Evolutionary conservation across 225 moss, liverwort and hornwort species (phyloP).

Genomic region (Rhytidiadelphus loreus): DNA sequence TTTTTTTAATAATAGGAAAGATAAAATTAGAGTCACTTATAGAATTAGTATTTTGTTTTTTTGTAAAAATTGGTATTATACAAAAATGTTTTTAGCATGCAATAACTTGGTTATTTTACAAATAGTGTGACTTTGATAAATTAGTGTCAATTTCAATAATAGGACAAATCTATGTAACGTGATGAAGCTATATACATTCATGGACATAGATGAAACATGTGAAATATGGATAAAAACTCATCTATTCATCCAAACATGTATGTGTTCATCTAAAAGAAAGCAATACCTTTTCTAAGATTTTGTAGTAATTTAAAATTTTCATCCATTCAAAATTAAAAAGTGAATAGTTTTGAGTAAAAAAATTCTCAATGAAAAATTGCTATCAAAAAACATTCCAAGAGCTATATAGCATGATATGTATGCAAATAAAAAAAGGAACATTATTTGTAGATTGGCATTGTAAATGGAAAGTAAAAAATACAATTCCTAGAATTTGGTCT

Average conservation of each 20-base stretch:
- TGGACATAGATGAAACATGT: not conserved
- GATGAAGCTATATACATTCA: not conserved
- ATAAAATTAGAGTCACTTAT: not conserved
- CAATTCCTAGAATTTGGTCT: not conserved
- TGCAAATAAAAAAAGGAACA: fast-evolving
- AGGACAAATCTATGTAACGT: not conserved
- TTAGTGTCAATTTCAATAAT: too few relatives aligned
- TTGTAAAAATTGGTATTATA: not conserved
- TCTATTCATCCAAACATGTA: not conserved
- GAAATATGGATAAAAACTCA: not conserved
- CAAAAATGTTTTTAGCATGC: not conserved
- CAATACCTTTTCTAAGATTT: not conserved
- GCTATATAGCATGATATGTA: too few relatives aligned
- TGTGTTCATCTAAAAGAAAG: not conserved
- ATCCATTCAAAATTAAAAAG: too few relatives aligned
- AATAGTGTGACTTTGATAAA: not conserved
- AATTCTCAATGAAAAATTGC: too few relatives aligned
- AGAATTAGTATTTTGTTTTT: not conserved
- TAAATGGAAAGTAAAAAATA: not conserved
- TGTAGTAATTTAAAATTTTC: not conserved
- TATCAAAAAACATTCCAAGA: too few relatives aligned
- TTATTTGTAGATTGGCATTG: not conserved
- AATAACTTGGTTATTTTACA: not conserved
- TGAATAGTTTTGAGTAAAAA: too few relatives aligned
- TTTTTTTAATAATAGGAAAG: too few relatives aligned